These are phyloP conservation scores for Phialophora chinensis DNA, from an alignment of 2,329 filamentous ascomycete genomes.

Conservation along the genomic window DNA sequence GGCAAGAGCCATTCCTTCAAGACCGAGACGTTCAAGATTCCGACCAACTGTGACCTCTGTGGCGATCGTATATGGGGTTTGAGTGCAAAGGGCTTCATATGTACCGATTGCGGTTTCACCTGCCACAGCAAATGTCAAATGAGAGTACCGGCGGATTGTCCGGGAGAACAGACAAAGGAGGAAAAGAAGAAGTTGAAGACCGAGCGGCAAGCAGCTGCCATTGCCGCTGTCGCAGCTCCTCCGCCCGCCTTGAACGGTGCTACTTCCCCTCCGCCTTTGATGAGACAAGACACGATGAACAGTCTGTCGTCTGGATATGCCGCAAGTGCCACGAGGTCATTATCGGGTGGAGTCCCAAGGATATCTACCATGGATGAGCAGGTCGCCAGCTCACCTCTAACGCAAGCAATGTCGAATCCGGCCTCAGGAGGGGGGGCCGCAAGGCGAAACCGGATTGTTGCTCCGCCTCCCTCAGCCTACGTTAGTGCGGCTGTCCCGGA, in stretches of 20 bases:
- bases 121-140: slow-evolving; percentile 99
- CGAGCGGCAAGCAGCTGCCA: slow-evolving; percentile 80
- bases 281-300: slow-evolving; percentile 84
- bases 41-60: slow-evolving; percentile 96
- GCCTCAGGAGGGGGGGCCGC: slow-evolving; percentile 37
- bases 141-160: slow-evolving; percentile 96
- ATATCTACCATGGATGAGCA: slow-evolving; percentile 60
- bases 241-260: slow-evolving; percentile 56
- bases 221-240: slow-evolving; percentile 55
- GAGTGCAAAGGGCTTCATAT: slow-evolving; percentile 95
- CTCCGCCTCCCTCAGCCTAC: slow-evolving; percentile 84
- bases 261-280: slow-evolving; percentile 63
- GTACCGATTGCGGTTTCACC: slow-evolving; percentile 94
- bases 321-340: slow-evolving; percentile 75
- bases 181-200: slow-evolving; percentile 92
- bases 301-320: slow-evolving; percentile 89
- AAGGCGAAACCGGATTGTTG: slow-evolving; percentile 75
- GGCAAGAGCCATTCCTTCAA: slow-evolving; percentile 98
- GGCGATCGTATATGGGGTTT: slow-evolving; percentile 97
- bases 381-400: slow-evolving; percentile 49
- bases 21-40: slow-evolving; percentile 98
- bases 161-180: slow-evolving; percentile 90
- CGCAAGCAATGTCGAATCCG: slow-evolving; percentile 44
- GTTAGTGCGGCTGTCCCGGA: slow-evolving; percentile 64
- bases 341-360: slow-evolving; percentile 64